Evolutionary conservation across 1,284 basidiomycete species (phyloP).

Genomic region (Apiotrichum mycotoxinovorans): DNA sequence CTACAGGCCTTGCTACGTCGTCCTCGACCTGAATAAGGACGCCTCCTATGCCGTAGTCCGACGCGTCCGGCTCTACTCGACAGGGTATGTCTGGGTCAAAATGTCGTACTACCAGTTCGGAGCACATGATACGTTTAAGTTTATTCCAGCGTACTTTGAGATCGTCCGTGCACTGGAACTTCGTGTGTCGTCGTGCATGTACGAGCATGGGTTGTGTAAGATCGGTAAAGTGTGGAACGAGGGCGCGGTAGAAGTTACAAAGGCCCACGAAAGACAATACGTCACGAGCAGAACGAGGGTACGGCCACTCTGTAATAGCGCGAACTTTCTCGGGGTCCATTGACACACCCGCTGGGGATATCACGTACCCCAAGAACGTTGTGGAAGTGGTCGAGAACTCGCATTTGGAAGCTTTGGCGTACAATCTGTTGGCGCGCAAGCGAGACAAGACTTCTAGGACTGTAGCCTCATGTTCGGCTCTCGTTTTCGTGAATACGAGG

Average conservation of each 20-base stretch:
- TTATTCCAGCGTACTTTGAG: slow-evolving; percentile 41
- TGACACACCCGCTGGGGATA: background rate
- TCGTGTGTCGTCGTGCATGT: no score
- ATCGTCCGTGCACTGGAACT: no score
- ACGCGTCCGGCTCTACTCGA: slow-evolving; percentile 45
- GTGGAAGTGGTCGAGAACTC: slow-evolving; percentile 32
- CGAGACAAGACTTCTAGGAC: slow-evolving; percentile 9
- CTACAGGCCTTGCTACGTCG: slow-evolving; percentile 43
- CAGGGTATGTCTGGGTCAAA: slow-evolving; percentile 41
- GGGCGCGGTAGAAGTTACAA: slow-evolving; percentile 50
- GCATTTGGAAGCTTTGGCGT: slow-evolving; percentile 51
- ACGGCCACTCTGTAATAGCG: slow-evolving; percentile 11
- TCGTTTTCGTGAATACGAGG: slow-evolving; percentile 50
- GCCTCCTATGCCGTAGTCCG: slow-evolving; percentile 34
- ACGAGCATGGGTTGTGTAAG: no score
- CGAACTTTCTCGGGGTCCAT: slow-evolving; percentile 47
- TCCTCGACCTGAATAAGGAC: slow-evolving; percentile 34
- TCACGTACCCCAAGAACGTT: slow-evolving; percentile 34
- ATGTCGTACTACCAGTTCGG: slow-evolving; percentile 46
- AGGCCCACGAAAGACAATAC: slow-evolving; percentile 49
- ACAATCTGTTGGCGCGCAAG: slow-evolving; percentile 44
- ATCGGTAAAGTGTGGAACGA: slow-evolving; percentile 32
- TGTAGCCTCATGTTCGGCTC: slow-evolving; percentile 51
- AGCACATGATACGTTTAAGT: slow-evolving; percentile 46
- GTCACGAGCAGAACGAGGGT: slow-evolving; percentile 11